Base-by-base conservation (phyloP, 495 filamentous ascomycete species). In the Aspergillus wentii region DNA sequence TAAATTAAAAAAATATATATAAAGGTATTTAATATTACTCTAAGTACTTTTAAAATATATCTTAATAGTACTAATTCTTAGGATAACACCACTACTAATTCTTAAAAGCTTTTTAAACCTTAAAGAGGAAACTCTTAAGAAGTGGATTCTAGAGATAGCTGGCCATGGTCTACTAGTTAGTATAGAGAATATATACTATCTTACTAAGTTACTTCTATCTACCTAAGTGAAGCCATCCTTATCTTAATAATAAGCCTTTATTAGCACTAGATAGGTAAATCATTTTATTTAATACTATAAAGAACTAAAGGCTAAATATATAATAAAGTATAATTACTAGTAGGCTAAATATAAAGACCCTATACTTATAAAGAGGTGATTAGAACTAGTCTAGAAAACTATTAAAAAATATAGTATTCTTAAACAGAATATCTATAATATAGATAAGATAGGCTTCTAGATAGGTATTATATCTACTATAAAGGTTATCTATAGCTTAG, bases 401-500 rank as follows among this genome's bases (percentile, higher is more conserved):
- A 31, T 31, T 9, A n/a, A 9, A 31, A 31, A 31, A 31, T 31
- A 33, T 33, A 17, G 30, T 11, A 33, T 33, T 33, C 30, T 33
- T 33, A 16, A 33, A 33, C 30, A 33, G 13, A 17, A 33, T 33
- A 16, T 17, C 4, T 31, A 31, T 31, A 31, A 31, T 31, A 31
- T 31, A 15, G 14, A 31, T 31, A 31, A 31, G 14, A 31, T 14
- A 14, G 29, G 29, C 6, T 31, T 31, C 14, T 31, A 31, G 18
- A 33, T 5, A 17, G 16, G 16, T 16, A 10, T 33, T 4, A 17
- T 17, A 16, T 5, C 16, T 16, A 33, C 16, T 33, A 16, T 16
- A 33, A 56, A 40, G 22, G 49, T 52, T 19, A 38, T 50, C 5
- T 25, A 25, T 25, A 25, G 22, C 22, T 25, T 25, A 13, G 52